Base-by-base conservation (phyloP, 306 rosid genomes). In the Boehmeria nivea region DNA sequence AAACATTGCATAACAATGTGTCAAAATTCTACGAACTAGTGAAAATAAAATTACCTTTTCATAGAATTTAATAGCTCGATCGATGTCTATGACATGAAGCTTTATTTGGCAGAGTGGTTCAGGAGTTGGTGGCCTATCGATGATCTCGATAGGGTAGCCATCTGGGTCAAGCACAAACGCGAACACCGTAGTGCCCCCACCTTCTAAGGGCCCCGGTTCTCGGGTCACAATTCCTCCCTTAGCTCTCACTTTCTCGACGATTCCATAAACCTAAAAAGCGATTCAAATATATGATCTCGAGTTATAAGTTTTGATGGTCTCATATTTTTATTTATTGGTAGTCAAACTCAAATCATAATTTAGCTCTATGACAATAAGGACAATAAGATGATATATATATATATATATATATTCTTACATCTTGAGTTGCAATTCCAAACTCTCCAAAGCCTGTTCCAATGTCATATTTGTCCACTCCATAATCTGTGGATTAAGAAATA, bases 101-200 rank as follows among this genome's bases (percentile, higher is more conserved):
- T 83, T 87, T 51, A 87, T 86, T 83, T 83, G 81, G 59, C 84
- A 74, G 25, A 87, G 56, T 54, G 95, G 95, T 73, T 83, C 95
- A 1, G 82, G 86, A 61, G 86, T 67, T 15, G 79, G 86, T 56
- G 66, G 65, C 61, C 79, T 81, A 82, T 87, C 88, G 61, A 78
- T 49, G 72, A 87, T 84, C 71, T 87, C 81, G 54, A 87, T 76
- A 48, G 64, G 51, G 57, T 83, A 87, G 58, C 95, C 95, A 76
- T 83, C 93, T 24, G 91, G 88, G 71, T 87, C 95, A 64, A 81
- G 81, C 52, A 83, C 55, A 54, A 45, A 77, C 25, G 88, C 93
- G n/a, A n/a, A n/a, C n/a, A n/a, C n/a, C n/a, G n/a, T n/a, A n/a
- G n/a, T n/a, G n/a, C n/a, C n/a, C n/a, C n/a, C n/a, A 65, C 79